Conservation (phyloP, 306 rosid species). For the Echinosophora koreensis region DNA sequence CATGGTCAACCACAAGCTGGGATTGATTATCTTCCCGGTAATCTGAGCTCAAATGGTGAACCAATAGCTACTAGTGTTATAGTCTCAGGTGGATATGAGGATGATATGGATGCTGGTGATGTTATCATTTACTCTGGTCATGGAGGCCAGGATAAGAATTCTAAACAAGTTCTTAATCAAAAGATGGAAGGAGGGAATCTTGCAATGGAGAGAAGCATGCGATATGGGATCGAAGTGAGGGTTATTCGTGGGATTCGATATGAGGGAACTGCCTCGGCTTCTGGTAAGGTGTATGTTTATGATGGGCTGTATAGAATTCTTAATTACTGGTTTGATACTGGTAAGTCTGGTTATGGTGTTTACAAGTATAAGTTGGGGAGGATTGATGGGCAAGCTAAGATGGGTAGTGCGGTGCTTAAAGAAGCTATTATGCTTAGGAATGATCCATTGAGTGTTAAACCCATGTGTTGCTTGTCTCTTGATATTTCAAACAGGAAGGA, state of each 20-base stretch:
- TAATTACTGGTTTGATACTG: conserved; percentile 92
- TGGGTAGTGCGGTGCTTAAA: conserved; percentile 79
- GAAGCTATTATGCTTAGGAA: conserved; percentile 66
- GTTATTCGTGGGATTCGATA: conserved; percentile 80
- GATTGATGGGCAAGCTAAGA: conserved; percentile 85
- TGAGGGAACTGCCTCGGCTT: conserved; percentile 55
- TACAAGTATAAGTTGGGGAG: conserved; percentile 81
- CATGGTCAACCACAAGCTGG: conserved; percentile 95
- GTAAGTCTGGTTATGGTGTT: conserved; percentile 94
- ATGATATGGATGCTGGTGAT: conserved; percentile 85
- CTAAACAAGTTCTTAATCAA: conserved; percentile 77
- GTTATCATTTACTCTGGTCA: conserved; percentile 90
- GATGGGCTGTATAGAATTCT: conserved; percentile 87
- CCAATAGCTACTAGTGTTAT: conserved; percentile 94
- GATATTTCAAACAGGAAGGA: conserved; percentile 75
- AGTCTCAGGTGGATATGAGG: conserved; percentile 95
- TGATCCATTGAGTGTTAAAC: conserved; percentile 62
- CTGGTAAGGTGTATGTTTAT: conserved; percentile 83
- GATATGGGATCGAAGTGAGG: conserved; percentile 92
- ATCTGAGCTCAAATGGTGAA: conserved; percentile 88
- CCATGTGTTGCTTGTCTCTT: conserved; percentile 65
- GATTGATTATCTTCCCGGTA: conserved; percentile 84
- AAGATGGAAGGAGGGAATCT: conserved; percentile 93
- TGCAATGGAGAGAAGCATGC: conserved; percentile 95
- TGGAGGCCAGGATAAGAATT: conserved; percentile 89